Percentiles rank a stretch among this genome's conserved stretches.
Evolutionary conservation across 2,329 filamentous ascomycete species (phyloP).

Genomic region (Nemania sp.): DNA sequence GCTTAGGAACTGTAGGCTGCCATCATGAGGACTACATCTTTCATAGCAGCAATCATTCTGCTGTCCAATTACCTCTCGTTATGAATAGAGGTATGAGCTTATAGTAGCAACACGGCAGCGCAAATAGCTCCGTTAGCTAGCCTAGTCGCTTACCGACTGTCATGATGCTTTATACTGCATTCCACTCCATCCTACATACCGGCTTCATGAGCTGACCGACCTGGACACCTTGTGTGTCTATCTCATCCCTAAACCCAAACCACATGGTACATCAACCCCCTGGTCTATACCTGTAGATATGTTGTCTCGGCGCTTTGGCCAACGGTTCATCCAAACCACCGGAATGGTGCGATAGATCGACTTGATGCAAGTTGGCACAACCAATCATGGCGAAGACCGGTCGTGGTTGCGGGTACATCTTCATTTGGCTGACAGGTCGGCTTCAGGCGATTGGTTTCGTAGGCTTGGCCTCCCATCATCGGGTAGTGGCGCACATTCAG

Average conservation of each 20-base stretch:
- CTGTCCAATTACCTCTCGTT: neutral
- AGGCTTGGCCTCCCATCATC: slow-evolving; percentile 3
- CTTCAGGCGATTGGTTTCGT: slow-evolving; percentile 17
- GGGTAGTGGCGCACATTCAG: slow-evolving; percentile 19
- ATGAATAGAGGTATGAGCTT: neutral
- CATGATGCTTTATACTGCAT: neutral
- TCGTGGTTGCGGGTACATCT: slow-evolving; percentile 17
- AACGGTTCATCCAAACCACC: slow-evolving; percentile 51
- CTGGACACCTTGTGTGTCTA: neutral
- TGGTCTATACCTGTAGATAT: slow-evolving; percentile 32
- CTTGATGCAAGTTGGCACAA: slow-evolving; percentile 16
- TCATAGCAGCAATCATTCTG: too few species aligned
- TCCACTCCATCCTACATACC: neutral
- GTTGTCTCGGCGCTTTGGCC: slow-evolving; percentile 51
- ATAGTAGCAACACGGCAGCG: neutral
- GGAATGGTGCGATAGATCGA: slow-evolving; percentile 48
- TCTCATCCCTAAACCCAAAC: neutral
- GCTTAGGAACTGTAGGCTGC: neutral
- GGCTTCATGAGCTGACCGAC: slow-evolving; percentile 19
- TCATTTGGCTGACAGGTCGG: slow-evolving; percentile 18
- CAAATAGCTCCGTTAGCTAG: neutral
- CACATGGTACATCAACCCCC: slow-evolving; percentile 15
- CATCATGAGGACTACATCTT: too few species aligned
- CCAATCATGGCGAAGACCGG: slow-evolving; percentile 24
- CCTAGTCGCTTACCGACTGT: neutral